phyloP scores from a whole-genome alignment of 495 filamentous ascomycete species.

The Barbatosphaeria neglecta region DNA sequence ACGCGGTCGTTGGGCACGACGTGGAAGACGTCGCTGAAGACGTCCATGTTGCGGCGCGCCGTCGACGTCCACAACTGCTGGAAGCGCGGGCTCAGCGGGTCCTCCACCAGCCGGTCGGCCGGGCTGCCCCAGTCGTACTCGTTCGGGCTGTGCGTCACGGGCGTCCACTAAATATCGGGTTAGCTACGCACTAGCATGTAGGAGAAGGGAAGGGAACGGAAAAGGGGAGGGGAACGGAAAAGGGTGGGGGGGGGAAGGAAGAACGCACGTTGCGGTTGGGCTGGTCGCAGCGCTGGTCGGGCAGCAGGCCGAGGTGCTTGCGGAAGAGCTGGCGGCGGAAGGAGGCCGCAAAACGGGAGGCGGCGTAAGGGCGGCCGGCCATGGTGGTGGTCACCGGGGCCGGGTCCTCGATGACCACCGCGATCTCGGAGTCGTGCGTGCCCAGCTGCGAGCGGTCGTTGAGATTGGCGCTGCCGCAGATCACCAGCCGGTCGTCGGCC shows the following conservation, averaged over 20 bases:
- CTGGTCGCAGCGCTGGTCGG: conserved; percentile 45
- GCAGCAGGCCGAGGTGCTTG: conserved; percentile 81
- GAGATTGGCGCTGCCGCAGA: conserved; percentile 86
- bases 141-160: conserved; percentile 56
- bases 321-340: conserved; percentile 79
- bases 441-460: conserved; percentile 93
- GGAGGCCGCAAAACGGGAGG: conserved; percentile 68
- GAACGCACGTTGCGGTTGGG: neutral
- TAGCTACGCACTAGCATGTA: conserved; percentile 23
- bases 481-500: conserved; percentile 79
- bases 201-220: neutral
- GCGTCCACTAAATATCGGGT: conserved; percentile 67
- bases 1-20: conserved; percentile 73
- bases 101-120: conserved; percentile 62
- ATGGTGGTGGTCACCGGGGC: conserved; percentile 57
- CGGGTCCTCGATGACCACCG: conserved; percentile 43
- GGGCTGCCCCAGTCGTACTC: conserved; percentile 69
- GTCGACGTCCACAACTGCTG: conserved; percentile 59
- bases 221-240: no score
- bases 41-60: conserved; percentile 71
- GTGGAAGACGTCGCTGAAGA: conserved; percentile 80
- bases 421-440: conserved; percentile 54
- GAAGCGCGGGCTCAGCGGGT: conserved; percentile 61
- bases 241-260: no score
- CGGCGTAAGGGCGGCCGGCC: conserved; percentile 57